Conservation (phyloP, 169 alveolate species). For the Plasmodium malariae region DNA sequence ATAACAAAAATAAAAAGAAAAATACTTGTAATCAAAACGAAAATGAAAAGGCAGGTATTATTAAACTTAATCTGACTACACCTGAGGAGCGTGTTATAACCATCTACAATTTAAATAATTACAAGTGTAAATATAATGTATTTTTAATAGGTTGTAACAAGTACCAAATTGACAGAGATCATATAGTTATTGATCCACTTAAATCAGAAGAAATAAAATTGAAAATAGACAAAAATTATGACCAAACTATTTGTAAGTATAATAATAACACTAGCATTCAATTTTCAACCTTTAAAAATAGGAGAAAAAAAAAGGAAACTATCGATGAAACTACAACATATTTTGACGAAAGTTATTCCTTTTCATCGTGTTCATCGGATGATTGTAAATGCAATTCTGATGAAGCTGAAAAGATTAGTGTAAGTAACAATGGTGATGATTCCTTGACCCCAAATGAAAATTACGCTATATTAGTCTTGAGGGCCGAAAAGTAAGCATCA, state of each 20-base stretch:
- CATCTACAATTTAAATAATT: slow-evolving; percentile 49
- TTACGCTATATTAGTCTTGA: slow-evolving; percentile 21
- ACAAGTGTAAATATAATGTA: slow-evolving; percentile 46
- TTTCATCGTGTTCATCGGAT: slow-evolving; percentile 11
- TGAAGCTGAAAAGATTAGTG: background rate
- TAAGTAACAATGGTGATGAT: background rate
- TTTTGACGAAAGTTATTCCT: slow-evolving; percentile 16
- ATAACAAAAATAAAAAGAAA: background rate
- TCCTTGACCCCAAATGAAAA: background rate
- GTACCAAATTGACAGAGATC: slow-evolving; percentile 30
- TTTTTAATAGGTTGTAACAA: slow-evolving; percentile 56
- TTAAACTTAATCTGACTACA: background rate
- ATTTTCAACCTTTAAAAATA: slow-evolving; percentile 13
- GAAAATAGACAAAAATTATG: slow-evolving; percentile 42
- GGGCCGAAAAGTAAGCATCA: slow-evolving; percentile 23
- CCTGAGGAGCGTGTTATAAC: slow-evolving; percentile 35
- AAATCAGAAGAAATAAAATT: slow-evolving; percentile 59
- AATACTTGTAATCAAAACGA: background rate
- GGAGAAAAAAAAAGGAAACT: background rate
- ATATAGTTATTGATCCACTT: slow-evolving; percentile 15
- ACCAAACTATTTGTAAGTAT: slow-evolving; percentile 8
- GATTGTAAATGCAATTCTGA: background rate
- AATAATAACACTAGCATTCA: slow-evolving; percentile 14
- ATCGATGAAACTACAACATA: background rate
- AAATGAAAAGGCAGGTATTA: background rate